Percentiles rank a stretch among this genome's conserved stretches.
phyloP scores from a whole-genome alignment of 495 filamentous ascomycete genomes.

The Geoglossum glabrum region DNA sequence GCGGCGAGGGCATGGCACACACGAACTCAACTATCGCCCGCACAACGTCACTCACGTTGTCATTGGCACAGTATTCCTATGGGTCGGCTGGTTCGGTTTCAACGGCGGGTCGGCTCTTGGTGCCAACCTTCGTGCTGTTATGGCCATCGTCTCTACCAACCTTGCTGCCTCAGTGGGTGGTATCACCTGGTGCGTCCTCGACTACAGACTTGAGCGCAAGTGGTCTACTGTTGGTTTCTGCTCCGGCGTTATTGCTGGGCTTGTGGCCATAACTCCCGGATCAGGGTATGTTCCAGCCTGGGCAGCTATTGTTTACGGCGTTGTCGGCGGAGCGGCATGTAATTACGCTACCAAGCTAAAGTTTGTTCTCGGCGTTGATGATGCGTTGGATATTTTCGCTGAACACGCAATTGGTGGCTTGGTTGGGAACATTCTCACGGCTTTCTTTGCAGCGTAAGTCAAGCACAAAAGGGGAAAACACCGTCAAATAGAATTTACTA shows the following conservation, averaged over 20 bases:
- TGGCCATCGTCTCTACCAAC: constrained; percentile 55
- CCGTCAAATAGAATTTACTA: not conserved
- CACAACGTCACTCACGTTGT: constrained; percentile 97
- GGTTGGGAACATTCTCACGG: constrained; percentile 77
- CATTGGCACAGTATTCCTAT: constrained; percentile 91
- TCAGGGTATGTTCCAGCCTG: constrained; percentile 82
- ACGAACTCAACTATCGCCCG: constrained; percentile 87
- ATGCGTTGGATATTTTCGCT: constrained; percentile 86
- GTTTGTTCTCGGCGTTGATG: constrained; percentile 69
- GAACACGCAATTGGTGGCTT: constrained; percentile 77
- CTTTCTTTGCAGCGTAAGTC: constrained; percentile 72
- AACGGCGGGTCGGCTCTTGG: constrained; percentile 84
- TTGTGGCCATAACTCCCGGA: constrained; percentile 85
- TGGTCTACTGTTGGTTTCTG: constrained; percentile 97
- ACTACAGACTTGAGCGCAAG: constrained; percentile 85
- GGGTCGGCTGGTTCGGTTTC: constrained; percentile 99
- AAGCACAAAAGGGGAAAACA: not conserved
- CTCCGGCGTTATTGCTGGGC: constrained; percentile 77
- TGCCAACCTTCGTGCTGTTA: constrained; percentile 72
- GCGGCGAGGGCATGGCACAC: constrained; percentile 62
- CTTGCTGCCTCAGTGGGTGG: constrained; percentile 68
- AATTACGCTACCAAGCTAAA: constrained; percentile 97
- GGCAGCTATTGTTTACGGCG: constrained; percentile 78
- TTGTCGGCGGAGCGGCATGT: constrained; percentile 64
- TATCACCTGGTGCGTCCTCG: constrained; percentile 86